Evolutionary conservation across 176 grass and related monocot species (phyloP), one percentile per base, ranked within the genome.

Genomic region (Saccharum spontaneum): DNA sequence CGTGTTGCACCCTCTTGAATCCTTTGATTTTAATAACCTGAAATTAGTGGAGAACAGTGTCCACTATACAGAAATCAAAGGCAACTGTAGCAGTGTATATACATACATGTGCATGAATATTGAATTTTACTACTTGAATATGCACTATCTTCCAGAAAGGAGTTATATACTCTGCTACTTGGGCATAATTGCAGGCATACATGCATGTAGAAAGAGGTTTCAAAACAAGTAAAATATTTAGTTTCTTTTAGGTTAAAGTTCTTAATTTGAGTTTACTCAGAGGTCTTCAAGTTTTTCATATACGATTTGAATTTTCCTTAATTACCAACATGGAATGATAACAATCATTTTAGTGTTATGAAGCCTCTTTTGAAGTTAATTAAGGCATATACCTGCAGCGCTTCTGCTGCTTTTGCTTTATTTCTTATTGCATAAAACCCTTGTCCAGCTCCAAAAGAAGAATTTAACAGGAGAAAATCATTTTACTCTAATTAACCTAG

Each of bases 321-420:
- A 79, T 57, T 71, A 14, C 31, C 31, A 77, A 14, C 85, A 87
- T 90, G 76, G 49, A 75, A 87, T 90, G 78, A 75, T 43, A 84
- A 48, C 1, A 10, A 73, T 36, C 31, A 17, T 30, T 24, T 44
- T 74, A 49, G 12, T n/a, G 2, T 39, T 41, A 11, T 55, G 26
- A 73, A 86, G 1, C 48, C 39, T 22, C 59, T 67, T 45, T 6
- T 6, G 31, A 62, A 75, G 31, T 23, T 60, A 40, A 23, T 60
- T 40, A 18, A 46, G 18, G 44, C 7, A 45, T 78, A 13, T 55
- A 36, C 7, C 39, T 90, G 33, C 39, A 44, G 69, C 46, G n/a
- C n/a, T 76, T 1, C 22, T 61, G 4, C 1, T 30, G 11, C 30
- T 77, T 46, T 50, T 22, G 3, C 30, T 84, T 67, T 75, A 6